phyloP scores from a whole-genome alignment of 2,329 filamentous ascomycete genomes.

The Diaporthe citriasiana region DNA sequence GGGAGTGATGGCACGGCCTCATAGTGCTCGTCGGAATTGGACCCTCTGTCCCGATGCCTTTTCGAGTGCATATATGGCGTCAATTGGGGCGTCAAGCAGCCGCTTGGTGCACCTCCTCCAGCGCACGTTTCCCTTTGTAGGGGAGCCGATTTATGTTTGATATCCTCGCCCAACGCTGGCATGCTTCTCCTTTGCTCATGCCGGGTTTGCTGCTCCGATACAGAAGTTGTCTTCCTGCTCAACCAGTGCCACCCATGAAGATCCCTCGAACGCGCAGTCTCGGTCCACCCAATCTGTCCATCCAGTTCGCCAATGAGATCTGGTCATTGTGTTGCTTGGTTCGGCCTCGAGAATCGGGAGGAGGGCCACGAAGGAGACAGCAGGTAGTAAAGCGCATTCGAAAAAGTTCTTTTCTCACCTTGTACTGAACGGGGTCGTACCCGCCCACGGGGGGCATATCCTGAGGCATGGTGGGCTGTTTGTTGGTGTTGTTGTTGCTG shows the following conservation, averaged over 20 bases:
- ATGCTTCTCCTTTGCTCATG: neutral
- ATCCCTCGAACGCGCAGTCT: neutral
- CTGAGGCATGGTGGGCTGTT: conserved; percentile 82
- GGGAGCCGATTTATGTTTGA: neutral
- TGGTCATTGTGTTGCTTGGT: neutral
- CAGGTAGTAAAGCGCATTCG: neutral
- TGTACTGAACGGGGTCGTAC: conserved; percentile 97
- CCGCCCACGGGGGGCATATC: conserved; percentile 97
- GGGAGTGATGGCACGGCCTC: neutral
- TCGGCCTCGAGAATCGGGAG: neutral
- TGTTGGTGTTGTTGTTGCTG: neutral
- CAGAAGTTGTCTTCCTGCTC: neutral
- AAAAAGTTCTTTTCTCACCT: conserved; percentile 67
- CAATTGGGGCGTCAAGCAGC: neutral
- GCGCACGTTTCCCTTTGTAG: neutral
- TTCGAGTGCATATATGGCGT: neutral
- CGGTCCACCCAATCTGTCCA: neutral
- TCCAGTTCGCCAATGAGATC: neutral
- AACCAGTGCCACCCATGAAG: neutral
- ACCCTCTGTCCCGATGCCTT: neutral
- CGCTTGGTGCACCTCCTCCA: neutral
- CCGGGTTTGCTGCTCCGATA: neutral
- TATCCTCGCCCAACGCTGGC: neutral
- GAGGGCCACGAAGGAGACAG: too few relatives aligned
- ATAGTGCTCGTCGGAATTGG: neutral